Conservation (phyloP, 345 rosid genomes). For the Kernera saxatilis region DNA sequence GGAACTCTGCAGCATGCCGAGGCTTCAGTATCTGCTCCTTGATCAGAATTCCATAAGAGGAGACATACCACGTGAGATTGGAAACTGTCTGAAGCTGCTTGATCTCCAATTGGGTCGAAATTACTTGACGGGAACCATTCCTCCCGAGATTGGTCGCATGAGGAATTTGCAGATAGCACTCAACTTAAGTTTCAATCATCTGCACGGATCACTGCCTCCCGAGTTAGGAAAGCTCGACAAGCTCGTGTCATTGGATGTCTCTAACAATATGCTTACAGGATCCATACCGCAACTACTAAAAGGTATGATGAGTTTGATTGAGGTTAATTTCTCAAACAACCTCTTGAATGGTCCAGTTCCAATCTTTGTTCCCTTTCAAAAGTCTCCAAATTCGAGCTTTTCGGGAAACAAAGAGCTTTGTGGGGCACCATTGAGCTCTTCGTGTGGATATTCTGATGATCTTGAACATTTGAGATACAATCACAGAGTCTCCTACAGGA, state of each 20-base stretch:
- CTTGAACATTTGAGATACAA: slow-evolving; percentile 43
- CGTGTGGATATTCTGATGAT: slow-evolving; percentile 45
- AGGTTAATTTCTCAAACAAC: slow-evolving; percentile 84
- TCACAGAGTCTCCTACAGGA: slow-evolving; percentile 80
- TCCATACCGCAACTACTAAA: slow-evolving; percentile 58
- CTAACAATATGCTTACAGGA: slow-evolving; percentile 80
- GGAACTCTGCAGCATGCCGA: slow-evolving; percentile 53
- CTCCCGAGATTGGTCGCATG: slow-evolving; percentile 66
- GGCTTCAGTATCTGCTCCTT: slow-evolving; percentile 62
- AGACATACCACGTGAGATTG: slow-evolving; percentile 72
- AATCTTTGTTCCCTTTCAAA: slow-evolving; percentile 72
- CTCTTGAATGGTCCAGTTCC: slow-evolving; percentile 69
- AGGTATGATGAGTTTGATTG: slow-evolving; percentile 90
- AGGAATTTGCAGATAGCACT: slow-evolving; percentile 63
- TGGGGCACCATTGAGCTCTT: slow-evolving; percentile 67
- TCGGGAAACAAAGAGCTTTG: slow-evolving; percentile 77
- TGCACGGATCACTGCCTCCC: slow-evolving; percentile 71
- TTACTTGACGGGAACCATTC: slow-evolving; percentile 75
- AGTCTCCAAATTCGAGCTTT: slow-evolving; percentile 79
- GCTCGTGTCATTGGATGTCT: slow-evolving; percentile 80
- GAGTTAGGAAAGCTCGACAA: slow-evolving; percentile 80
- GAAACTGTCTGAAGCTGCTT: slow-evolving; percentile 58
- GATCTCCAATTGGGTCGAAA: slow-evolving; percentile 63
- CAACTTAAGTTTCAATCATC: slow-evolving; percentile 79
- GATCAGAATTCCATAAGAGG: slow-evolving; percentile 70